phyloP scores from a whole-genome alignment of 2,329 filamentous ascomycete species.

The Aspergillus glaucus region DNA sequence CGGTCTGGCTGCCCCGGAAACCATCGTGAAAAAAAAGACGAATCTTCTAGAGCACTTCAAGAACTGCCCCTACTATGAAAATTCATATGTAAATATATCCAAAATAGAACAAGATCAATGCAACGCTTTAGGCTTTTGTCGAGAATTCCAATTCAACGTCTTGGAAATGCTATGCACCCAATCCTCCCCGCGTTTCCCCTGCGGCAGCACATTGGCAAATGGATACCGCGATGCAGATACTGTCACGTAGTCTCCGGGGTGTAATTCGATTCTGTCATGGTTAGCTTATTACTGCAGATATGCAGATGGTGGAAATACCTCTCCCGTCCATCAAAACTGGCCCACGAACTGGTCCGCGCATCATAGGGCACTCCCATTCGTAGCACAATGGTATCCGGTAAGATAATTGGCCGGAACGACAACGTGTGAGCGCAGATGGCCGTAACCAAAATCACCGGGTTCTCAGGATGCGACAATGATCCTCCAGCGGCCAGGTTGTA shows the following conservation, averaged over 20 bases:
- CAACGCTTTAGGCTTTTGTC: constrained; percentile 41
- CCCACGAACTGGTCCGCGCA: constrained; percentile 83
- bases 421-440: constrained; percentile 93
- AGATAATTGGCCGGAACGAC: constrained; percentile 91
- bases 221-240: constrained; percentile 48
- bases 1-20: constrained; percentile 28
- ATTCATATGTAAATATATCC: constrained; percentile 3
- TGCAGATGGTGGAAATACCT: constrained; percentile 39
- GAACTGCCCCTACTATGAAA: not conserved
- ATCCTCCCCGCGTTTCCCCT: constrained; percentile 39
- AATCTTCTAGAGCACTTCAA: constrained; percentile 23
- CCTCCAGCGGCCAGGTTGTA: constrained; percentile 96
- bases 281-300: not conserved
- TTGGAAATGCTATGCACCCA: constrained; percentile 48
- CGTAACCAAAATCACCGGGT: constrained; percentile 89
- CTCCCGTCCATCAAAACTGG: constrained; percentile 94
- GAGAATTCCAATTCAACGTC: constrained; percentile 47
- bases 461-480: constrained; percentile 90
- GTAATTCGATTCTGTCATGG: constrained; percentile 37
- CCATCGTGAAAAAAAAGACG: constrained; percentile 14
- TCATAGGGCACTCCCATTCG: constrained; percentile 92
- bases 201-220: constrained; percentile 45
- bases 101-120: constrained; percentile 12
- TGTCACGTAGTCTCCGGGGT: constrained; percentile 47
- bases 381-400: constrained; percentile 92